phyloP scores from a whole-genome alignment of 371 early-diverging fungal species.

The Chytridiales sp. region DNA sequence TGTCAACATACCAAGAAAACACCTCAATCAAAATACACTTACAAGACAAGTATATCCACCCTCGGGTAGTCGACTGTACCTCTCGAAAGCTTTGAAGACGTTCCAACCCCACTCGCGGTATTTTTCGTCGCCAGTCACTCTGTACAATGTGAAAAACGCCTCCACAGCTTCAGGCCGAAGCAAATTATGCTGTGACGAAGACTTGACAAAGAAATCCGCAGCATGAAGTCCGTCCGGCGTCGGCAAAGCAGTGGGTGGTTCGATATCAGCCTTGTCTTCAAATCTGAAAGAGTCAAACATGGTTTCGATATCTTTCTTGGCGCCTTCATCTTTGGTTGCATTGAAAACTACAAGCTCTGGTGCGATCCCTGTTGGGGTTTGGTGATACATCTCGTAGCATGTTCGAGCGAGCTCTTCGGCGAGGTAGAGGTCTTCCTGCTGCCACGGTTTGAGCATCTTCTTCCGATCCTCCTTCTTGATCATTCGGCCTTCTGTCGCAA shows the following conservation, averaged over 20 bases:
- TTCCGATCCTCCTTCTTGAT: constrained; percentile 16
- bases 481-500: constrained; percentile 64
- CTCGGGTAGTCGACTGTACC: constrained; percentile 63
- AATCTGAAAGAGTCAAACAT: neutral
- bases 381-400: constrained; percentile 80
- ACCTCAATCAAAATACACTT: constrained; percentile 9
- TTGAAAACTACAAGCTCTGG: constrained; percentile 73
- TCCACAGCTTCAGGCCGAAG: constrained; percentile 87
- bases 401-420: constrained; percentile 76
- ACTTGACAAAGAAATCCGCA: constrained; percentile 64
- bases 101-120: constrained; percentile 90
- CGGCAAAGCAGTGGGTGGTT: constrained; percentile 31
- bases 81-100: constrained; percentile 81
- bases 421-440: constrained; percentile 63
- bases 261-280: constrained; percentile 15
- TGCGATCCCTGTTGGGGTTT: constrained; percentile 74
- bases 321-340: neutral
- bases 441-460: constrained; percentile 15
- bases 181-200: constrained; percentile 60
- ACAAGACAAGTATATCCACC: constrained; percentile 77
- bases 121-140: constrained; percentile 77
- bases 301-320: constrained; percentile 11
- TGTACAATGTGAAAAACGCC: constrained; percentile 78
- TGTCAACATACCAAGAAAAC: neutral
- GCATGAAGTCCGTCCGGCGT: constrained; percentile 35